Base-by-base conservation (phyloP, 1,284 basidiomycete species). In the Microstroma glucosiphilum region DNA sequence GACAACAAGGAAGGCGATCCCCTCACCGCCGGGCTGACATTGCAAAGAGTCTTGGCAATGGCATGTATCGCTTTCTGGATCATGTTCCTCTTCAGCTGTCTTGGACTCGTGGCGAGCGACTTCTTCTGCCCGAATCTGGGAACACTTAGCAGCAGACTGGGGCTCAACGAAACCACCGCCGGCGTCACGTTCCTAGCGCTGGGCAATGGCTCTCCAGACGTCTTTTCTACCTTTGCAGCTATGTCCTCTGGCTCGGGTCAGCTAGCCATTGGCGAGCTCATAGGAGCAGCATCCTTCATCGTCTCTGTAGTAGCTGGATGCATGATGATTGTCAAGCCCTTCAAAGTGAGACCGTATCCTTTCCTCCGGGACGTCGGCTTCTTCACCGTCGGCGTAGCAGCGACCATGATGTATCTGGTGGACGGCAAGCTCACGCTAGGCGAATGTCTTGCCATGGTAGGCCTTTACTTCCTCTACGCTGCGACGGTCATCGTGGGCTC, bases 261-360 rank as follows among this genome's bases (percentile, higher is more conserved):
- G 60, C 81, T 98, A 59, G 94, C 94, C 0, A 87, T 98, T 57
- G 94, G 94, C 43, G 94, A 98, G 80, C 84, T 98, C 6, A 83
- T 98, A 23, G 94, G 94, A 15, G 94, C 94, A 0, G 93, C 94
- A 1, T 86, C 90, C 1, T 98, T 97, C 82, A 94, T 97, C 78
- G 88, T 92, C 21, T 91, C 91, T 1, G 92, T 93, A 73, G 92
- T 98, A 46, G 92, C 79, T 53, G 94, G 94, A 6, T 89, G 89
- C 17, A 96, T 98, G 87, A 93, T 92, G 75, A 88, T 98, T 78
- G 90, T 97, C 78, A 88, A 88, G 64, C 92, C 92, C 0, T 98
- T 98, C 81, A 84, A 86, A 67, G 91, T 97, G 17, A 84, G 88
- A 40, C 85, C 83, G 0, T 83, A 84, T 43, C 87, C 90, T 0